Evolutionary conservation across 352 stramenopile genomes (phyloP).

Genomic region (Pythium guiyangense): DNA sequence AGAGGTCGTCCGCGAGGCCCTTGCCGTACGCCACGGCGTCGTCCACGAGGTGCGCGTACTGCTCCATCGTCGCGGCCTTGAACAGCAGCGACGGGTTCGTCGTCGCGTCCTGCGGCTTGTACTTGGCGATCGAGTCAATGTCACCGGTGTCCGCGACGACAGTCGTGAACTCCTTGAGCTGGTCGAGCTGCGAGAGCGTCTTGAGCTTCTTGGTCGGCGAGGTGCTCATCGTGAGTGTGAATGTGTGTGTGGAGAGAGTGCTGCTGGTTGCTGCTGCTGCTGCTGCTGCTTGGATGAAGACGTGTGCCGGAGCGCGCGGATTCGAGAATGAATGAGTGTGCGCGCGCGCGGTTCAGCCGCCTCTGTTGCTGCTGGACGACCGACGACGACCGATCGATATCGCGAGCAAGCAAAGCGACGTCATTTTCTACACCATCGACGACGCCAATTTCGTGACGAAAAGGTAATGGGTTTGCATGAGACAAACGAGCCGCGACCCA

Average conservation of each 20-base stretch:
- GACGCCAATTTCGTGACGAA: background rate
- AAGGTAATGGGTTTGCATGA: constrained; percentile 1
- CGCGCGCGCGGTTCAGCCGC: background rate
- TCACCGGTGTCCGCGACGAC: constrained; percentile 98
- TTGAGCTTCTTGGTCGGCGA: constrained; percentile 78
- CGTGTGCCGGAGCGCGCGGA: constrained; percentile 44
- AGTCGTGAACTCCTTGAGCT: constrained; percentile 96
- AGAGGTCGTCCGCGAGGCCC: constrained; percentile 46
- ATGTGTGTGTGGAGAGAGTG: background rate
- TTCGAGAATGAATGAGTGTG: constrained; percentile 59
- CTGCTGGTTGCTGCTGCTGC: background rate
- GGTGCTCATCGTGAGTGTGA: constrained; percentile 27
- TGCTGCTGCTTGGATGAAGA: constrained; percentile 9
- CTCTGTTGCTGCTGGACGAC: too few relatives aligned
- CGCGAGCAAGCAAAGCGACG: constrained; percentile 1
- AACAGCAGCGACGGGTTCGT: constrained; percentile 99
- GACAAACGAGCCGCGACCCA: background rate
- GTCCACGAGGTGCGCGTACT: constrained; percentile 96
- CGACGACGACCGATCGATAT: background rate
- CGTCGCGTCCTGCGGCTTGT: constrained; percentile 96
- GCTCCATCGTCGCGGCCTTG: constrained; percentile 94
- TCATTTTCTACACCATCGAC: background rate
- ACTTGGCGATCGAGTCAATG: constrained; percentile 88
- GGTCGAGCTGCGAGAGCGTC: constrained; percentile 85
- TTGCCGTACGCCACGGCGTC: constrained; percentile 94